phyloP scores from a whole-genome alignment of 257 asterid species.

The Marsdenia floribunda region DNA sequence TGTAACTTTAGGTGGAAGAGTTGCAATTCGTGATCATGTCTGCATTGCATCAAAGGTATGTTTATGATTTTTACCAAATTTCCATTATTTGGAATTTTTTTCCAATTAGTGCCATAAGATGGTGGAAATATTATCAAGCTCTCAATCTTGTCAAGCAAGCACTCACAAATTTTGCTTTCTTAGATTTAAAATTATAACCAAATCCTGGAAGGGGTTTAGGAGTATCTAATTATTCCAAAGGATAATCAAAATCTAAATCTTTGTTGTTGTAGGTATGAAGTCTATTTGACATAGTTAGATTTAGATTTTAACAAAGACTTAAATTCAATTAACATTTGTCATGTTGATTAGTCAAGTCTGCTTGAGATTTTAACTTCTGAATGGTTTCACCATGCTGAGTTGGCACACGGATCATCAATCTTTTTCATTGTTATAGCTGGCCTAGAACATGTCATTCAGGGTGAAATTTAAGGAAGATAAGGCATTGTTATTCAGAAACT shows the following conservation, averaged over 20 bases:
- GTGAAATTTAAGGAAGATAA: neutral
- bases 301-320: too few species aligned
- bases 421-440: neutral
- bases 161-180: neutral
- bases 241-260: too few species aligned
- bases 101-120: neutral
- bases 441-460: neutral
- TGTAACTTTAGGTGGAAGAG: constrained; percentile 79
- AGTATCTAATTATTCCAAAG: neutral
- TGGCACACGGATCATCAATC: neutral
- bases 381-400: neutral
- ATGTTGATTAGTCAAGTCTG: neutral
- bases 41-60: constrained; percentile 67
- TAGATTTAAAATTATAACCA: neutral
- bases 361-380: neutral
- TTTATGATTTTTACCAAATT: neutral
- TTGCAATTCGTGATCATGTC: constrained; percentile 72
- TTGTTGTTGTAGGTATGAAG: neutral
- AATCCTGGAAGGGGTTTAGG: neutral
- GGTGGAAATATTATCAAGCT: neutral
- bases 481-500: neutral
- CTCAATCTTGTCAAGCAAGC: neutral
- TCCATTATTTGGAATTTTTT: neutral
- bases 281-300: too few species aligned
- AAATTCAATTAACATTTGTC: too few species aligned